These are phyloP conservation scores for Boletellus ananas DNA, from an alignment of 768 basidiomycete genomes.

Conservation along the genomic window DNA sequence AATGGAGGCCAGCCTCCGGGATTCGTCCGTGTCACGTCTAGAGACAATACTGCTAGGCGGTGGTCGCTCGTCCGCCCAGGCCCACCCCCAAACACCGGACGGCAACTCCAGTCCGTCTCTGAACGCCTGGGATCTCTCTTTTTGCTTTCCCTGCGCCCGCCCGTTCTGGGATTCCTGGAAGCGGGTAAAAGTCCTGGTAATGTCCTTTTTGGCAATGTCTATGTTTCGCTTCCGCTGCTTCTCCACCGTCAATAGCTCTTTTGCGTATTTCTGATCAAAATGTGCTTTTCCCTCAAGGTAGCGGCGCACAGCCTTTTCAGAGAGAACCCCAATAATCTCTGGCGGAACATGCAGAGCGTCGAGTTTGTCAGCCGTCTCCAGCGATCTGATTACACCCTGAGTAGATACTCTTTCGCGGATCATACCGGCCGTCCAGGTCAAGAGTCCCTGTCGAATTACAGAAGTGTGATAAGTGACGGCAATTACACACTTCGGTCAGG, in stretches of 20 bases:
- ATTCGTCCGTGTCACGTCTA: conserved; percentile 83
- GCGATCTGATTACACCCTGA: conserved; percentile 72
- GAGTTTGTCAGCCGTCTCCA: conserved; percentile 71
- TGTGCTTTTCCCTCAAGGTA: conserved; percentile 59
- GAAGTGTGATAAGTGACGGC: neutral
- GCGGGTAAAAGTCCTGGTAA: conserved; percentile 47
- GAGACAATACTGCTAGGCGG: conserved; percentile 91
- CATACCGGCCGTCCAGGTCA: conserved; percentile 55
- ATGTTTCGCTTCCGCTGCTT: conserved; percentile 63
- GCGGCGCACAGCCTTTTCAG: conserved; percentile 72
- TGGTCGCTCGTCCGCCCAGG: conserved; percentile 84
- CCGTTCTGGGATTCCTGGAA: conserved; percentile 31
- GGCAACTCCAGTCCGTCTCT: conserved; percentile 36
- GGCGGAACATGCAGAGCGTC: conserved; percentile 60
- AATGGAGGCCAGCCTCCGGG: conserved; percentile 63
- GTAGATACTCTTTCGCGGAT: conserved; percentile 89
- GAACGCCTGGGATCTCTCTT: conserved; percentile 18
- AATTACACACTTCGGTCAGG: neutral
- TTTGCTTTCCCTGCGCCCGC: conserved; percentile 21
- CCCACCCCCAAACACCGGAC: conserved; percentile 69
- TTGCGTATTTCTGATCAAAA: conserved; percentile 67
- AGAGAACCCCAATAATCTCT: conserved; percentile 68
- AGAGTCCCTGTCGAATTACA: conserved; percentile 29
- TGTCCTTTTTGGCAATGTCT: conserved; percentile 61
- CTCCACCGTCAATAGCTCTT: conserved; percentile 54